phyloP scores from a whole-genome alignment of 2,329 filamentous ascomycete species.

The Penicillium sp. region DNA sequence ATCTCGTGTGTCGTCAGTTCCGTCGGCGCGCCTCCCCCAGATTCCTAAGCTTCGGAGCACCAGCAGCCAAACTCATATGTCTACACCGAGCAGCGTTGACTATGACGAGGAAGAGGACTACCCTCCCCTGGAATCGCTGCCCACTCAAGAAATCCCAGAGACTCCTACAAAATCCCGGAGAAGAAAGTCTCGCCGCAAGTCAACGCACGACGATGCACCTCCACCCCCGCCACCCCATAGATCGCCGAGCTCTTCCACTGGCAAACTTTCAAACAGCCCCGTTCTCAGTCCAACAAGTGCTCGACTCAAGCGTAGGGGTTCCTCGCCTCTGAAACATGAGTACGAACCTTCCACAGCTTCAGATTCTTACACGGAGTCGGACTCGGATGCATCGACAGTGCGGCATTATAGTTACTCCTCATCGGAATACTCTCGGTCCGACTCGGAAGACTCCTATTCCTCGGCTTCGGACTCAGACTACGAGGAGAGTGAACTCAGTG shows the following conservation, averaged over 20 bases:
- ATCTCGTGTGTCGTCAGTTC: slow-evolving; percentile 47
- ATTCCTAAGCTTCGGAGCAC: slow-evolving; percentile 45
- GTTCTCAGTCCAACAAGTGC: slow-evolving; percentile 51
- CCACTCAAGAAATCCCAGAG: slow-evolving; percentile 18
- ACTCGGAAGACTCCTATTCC: slow-evolving; percentile 11
- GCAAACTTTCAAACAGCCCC: slow-evolving; percentile 47
- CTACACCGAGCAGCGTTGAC: slow-evolving; percentile 22
- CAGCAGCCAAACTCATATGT: slow-evolving; percentile 36
- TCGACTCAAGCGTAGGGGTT: slow-evolving; percentile 67
- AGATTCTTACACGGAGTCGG: slow-evolving; percentile 48
- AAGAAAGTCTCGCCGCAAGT: slow-evolving; percentile 28
- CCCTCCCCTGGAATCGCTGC: slow-evolving; percentile 21
- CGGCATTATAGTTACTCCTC: slow-evolving; percentile 45
- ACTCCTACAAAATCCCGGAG: slow-evolving; percentile 27
- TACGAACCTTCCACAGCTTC: slow-evolving; percentile 82
- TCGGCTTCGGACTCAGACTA: slow-evolving; percentile 51
- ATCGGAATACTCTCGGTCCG: slow-evolving; percentile 33
- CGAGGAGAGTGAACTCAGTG: slow-evolving; percentile 52
- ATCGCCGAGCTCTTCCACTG: slow-evolving; percentile 50
- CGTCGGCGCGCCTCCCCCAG: slow-evolving; percentile 46
- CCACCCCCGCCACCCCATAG: slow-evolving; percentile 50
- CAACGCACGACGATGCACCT: slow-evolving; percentile 36
- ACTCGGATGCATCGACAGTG: slow-evolving; percentile 59
- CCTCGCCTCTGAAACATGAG: slow-evolving; percentile 94
- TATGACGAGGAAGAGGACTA: slow-evolving; percentile 35